Conservation (phyloP, 306 rosid species). For the Cajanus cajan region DNA sequence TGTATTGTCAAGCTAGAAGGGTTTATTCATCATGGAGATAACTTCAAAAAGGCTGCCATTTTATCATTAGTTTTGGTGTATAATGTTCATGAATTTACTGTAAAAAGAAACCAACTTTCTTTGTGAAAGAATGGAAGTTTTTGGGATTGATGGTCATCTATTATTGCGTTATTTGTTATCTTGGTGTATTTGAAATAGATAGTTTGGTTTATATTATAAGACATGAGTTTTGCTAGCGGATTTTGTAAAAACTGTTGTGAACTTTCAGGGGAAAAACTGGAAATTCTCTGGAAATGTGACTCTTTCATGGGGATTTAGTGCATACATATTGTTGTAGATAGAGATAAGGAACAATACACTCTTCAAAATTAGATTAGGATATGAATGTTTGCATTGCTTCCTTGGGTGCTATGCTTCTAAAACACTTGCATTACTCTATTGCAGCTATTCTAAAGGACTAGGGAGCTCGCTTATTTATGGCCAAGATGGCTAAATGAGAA, state of each 20-base stretch:
- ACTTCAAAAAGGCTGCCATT: not conserved
- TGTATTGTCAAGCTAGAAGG: not conserved
- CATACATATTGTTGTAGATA: slow-evolving; percentile 4
- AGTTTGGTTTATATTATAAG: not conserved
- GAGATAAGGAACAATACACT: slow-evolving; percentile 10
- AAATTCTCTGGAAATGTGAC: not conserved
- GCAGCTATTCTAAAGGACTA: not conserved
- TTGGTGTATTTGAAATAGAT: slow-evolving; percentile 1
- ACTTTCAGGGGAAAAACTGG: not conserved
- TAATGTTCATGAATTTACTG: slow-evolving; percentile 1
- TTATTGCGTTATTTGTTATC: slow-evolving; percentile 9
- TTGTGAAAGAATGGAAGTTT: not conserved
- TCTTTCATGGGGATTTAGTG: slow-evolving; percentile 16
- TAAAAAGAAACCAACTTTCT: not conserved
- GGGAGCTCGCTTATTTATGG: slow-evolving; percentile 6
- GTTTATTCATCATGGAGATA: not conserved
- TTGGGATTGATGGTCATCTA: not conserved
- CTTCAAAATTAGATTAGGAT: not conserved
- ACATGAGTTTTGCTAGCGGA: not conserved
- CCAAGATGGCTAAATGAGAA: slow-evolving; percentile 12
- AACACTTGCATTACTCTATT: not conserved
- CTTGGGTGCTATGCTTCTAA: slow-evolving; percentile 14
- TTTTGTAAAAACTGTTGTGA: slow-evolving; percentile 3
- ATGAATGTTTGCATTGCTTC: not conserved
- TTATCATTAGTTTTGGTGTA: slow-evolving; percentile 4